A percentile compares a stretch with the other conserved stretches of the same genome.
These are phyloP conservation scores for Ophiostoma fasciatum DNA, from an alignment of 2,329 filamentous ascomycete species.

Conservation along the genomic window DNA sequence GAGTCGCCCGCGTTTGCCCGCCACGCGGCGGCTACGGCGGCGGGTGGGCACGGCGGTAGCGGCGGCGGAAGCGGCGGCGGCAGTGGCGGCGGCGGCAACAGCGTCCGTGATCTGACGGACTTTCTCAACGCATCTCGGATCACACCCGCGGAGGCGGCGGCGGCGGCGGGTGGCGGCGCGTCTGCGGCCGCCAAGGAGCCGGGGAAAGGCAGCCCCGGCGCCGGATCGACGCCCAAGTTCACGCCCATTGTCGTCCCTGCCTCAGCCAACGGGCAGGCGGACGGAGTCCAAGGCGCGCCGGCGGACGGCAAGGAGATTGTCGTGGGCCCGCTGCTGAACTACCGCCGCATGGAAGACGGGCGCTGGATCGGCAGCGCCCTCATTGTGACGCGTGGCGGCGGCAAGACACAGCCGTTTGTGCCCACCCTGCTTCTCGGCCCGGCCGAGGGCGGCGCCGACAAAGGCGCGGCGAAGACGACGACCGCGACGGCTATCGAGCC, in stretches of 20 bases:
- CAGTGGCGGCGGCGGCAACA: too few relatives aligned
- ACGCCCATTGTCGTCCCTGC: conserved; percentile 8
- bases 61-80: too few relatives aligned
- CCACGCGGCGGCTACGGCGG: conserved; percentile 24
- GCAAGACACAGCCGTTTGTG: conserved; percentile 37
- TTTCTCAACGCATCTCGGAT: conserved; percentile 42
- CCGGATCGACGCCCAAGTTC: conserved; percentile 1
- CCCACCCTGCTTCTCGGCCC: conserved; percentile 43
- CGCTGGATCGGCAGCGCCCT: conserved; percentile 77
- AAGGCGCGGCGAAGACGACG: conserved; percentile 14
- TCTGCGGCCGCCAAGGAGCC: neutral
- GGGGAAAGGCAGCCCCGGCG: neutral
- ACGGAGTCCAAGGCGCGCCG: conserved; percentile 9
- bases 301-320: conserved; percentile 44
- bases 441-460: conserved; percentile 14
- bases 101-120: conserved; percentile 29
- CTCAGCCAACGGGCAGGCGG: neutral
- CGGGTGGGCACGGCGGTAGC: too few relatives aligned
- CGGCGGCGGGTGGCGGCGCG: conserved; percentile 11
- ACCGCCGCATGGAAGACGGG: conserved; percentile 53
- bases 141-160: conserved; percentile 21
- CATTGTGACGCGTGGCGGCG: conserved; percentile 63
- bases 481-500: conserved; percentile 23
- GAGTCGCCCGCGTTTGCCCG: conserved; percentile 42
- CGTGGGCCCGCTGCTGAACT: conserved; percentile 64